Percentiles rank a stretch among this genome's conserved stretches.
phyloP scores from a whole-genome alignment of 2,329 filamentous ascomycete genomes.

The Pyrenophora seminiperda region DNA sequence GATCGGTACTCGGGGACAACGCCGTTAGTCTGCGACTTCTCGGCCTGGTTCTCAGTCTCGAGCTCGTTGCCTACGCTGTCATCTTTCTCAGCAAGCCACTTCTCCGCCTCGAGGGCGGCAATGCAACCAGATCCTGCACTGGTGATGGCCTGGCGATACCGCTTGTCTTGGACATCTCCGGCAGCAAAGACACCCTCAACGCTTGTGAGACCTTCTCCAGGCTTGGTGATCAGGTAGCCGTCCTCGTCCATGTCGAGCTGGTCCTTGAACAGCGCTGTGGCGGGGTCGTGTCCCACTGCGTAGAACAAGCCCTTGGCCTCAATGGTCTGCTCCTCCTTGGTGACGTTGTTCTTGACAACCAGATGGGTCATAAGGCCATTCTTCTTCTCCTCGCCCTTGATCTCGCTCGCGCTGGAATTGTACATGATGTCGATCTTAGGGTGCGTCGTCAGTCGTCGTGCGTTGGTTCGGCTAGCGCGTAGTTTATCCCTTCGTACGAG shows the following conservation, averaged over 20 bases:
- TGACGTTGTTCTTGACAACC: conserved; percentile 77
- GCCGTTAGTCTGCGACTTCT: conserved; percentile 58
- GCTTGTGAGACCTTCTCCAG: conserved; percentile 86
- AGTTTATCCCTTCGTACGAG: conserved; percentile 87
- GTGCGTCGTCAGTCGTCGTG: conserved; percentile 77
- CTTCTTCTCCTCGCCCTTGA: conserved; percentile 78
- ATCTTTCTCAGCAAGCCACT: conserved; percentile 81
- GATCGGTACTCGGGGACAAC: conserved; percentile 66
- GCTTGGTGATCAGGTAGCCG: conserved; percentile 86
- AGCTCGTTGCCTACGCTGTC: conserved; percentile 55
- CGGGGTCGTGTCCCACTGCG: conserved; percentile 94
- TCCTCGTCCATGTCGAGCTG: conserved; percentile 88
- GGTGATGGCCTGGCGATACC: conserved; percentile 95
- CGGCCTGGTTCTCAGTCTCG: conserved; percentile 56
- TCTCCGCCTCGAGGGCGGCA: conserved; percentile 94
- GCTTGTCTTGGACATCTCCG: conserved; percentile 98
- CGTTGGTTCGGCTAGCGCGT: conserved; percentile 90
- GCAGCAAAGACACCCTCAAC: conserved; percentile 93
- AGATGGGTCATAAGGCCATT: conserved; percentile 85
- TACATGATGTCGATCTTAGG: conserved; percentile 90
- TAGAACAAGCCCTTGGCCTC: conserved; percentile 95
- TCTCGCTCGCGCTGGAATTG: conserved; percentile 80
- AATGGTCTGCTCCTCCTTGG: conserved; percentile 78
- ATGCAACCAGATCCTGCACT: conserved; percentile 95
- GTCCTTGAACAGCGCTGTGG: conserved; percentile 85